These are phyloP conservation scores for Pachyrhizus erosus DNA, from an alignment of 306 rosid species.

Conservation along the genomic window DNA sequence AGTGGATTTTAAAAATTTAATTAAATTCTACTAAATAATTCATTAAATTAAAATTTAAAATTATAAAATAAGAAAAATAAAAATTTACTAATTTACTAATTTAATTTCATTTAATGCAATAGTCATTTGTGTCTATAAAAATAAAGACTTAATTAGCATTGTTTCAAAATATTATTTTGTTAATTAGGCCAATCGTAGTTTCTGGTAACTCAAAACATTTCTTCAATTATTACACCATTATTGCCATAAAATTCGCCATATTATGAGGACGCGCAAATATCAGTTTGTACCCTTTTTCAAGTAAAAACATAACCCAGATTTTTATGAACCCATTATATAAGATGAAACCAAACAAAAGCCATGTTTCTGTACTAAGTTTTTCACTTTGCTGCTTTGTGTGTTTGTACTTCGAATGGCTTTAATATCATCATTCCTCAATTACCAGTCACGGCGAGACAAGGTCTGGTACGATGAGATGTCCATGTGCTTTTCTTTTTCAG, in stretches of 20 bases:
- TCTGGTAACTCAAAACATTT: conserved; percentile 44
- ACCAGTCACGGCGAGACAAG: conserved; percentile 28
- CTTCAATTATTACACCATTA: conserved; percentile 18
- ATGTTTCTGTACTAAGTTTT: not conserved
- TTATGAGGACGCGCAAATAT: conserved; percentile 17
- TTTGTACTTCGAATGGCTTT: not conserved
- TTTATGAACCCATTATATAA: conserved; percentile 1
- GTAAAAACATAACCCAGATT: conserved; percentile 1
- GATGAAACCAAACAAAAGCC: conserved; percentile 8
- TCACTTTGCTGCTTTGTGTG: conserved; percentile 14
- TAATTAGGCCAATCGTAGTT: conserved; percentile 45
- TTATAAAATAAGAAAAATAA: no score
- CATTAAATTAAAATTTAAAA: no score
- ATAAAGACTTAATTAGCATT: no score
- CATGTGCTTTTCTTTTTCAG: conserved; percentile 26
- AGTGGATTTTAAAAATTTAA: no score
- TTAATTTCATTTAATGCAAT: no score
- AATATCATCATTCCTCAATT: conserved; percentile 12
- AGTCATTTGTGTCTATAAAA: no score
- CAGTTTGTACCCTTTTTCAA: not conserved
- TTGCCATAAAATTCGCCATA: conserved; percentile 43
- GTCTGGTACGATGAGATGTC: conserved; percentile 18
- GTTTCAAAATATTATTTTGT: no score
- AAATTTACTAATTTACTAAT: no score
- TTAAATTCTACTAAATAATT: no score